Evolutionary conservation across 495 filamentous ascomycete genomes (phyloP), one percentile per base, ranked within the genome.

Genomic region (Daldinia concentrica): DNA sequence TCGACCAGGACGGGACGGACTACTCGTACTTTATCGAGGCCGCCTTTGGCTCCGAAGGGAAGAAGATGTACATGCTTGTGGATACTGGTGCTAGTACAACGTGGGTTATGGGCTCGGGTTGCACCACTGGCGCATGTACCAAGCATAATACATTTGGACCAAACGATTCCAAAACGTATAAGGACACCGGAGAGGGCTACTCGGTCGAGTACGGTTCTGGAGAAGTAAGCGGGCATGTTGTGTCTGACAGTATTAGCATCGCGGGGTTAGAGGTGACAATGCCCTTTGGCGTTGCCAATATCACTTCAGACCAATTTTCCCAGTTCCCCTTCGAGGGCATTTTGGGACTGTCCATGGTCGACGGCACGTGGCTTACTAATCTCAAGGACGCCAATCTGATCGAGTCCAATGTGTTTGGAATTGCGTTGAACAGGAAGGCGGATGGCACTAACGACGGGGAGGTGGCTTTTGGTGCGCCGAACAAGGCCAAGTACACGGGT

Each of bases 251-350:
- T 0, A 62, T 93, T 37, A 81, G 83, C 17, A 80, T 96, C 62
- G 92, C 89, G 0, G 90, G 86, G 22, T 79, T 94, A 59, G 84
- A 82, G 48, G 58, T 91, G 17, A 74, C 82, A 0, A 79, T 93
- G 68, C 80, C 85, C 7, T 92, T 97, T 76, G 93, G 93, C 4
- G 71, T 92, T 66, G 91, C 88, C 15, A 87, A 84, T 41, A 80
- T 85, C 22, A 90, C 90, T 14, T 89, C 89, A 4, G 77, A 87
- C 56, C 87, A 93, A 54, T 95, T 97, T 78, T 66, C 79, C 30
- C 85, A 84, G 68, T 95, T 93, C 72, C 90, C 92, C 17, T 91
- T 95, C 69, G 93, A 97, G 74, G 93, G 93, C n/a, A 95, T 97
- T 55, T 79, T 96, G 6, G 93, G 92, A 6, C 80, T 96, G n/a